These are phyloP conservation scores for Pisolithus albus DNA, from an alignment of 768 basidiomycete genomes.

Conservation along the genomic window DNA sequence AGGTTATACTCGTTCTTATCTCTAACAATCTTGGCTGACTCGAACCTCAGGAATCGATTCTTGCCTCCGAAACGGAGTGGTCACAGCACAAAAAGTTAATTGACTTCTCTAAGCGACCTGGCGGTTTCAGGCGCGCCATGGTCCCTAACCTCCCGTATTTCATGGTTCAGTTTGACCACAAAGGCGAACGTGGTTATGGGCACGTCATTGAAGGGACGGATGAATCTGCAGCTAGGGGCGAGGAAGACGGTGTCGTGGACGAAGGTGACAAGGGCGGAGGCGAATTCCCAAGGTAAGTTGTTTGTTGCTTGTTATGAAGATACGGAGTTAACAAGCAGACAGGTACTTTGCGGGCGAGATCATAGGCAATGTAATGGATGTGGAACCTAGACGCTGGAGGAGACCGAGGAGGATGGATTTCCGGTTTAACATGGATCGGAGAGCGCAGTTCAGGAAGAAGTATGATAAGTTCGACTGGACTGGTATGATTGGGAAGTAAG, in stretches of 20 bases:
- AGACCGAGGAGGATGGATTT: conserved; percentile 71
- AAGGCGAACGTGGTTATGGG: conserved; percentile 95
- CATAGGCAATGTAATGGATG: conserved; percentile 82
- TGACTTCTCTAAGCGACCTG: conserved; percentile 83
- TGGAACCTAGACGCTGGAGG: conserved; percentile 83
- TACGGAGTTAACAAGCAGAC: conserved; percentile 5
- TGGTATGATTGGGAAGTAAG: conserved; percentile 49
- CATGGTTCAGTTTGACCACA: conserved; percentile 98
- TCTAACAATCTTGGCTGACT: not conserved
- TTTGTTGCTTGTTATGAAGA: not conserved
- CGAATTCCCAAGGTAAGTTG: conserved; percentile 75
- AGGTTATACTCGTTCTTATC: conserved; percentile 37
- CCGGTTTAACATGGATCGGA: conserved; percentile 61
- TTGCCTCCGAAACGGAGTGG: conserved; percentile 93
- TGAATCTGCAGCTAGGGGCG: conserved; percentile 53
- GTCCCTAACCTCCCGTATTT: conserved; percentile 98
- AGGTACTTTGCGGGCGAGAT: conserved; percentile 96
- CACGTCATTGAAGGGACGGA: conserved; percentile 94
- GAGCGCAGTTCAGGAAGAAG: conserved; percentile 59
- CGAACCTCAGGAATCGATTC: conserved; percentile 72
- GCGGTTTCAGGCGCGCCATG: conserved; percentile 92
- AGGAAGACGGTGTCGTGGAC: conserved; percentile 59
- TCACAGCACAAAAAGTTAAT: conserved; percentile 97
- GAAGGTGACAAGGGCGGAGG: conserved; percentile 89
- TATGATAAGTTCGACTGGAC: conserved; percentile 84